Evolutionary conservation across 2,329 filamentous ascomycete species (phyloP), one percentile per base, ranked within the genome.

Genomic region (Aspergillus sp.): DNA sequence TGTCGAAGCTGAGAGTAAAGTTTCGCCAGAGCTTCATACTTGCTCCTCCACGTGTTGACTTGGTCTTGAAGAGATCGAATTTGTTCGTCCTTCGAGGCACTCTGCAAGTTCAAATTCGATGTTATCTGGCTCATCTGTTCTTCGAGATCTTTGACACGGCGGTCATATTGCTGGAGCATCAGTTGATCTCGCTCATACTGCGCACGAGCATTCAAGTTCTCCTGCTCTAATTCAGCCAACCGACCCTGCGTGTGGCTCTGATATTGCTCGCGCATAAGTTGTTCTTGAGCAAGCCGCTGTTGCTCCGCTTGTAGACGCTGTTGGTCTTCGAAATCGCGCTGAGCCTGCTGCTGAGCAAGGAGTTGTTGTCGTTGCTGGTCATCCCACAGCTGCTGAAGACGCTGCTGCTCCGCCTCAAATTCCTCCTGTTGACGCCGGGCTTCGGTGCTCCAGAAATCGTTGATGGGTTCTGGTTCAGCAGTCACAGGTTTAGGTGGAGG

Each of bases 161-260:
- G 88, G 65, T 99, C 95, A 71, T 97, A 99, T 72, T 98, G 93
- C 75, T 97, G 91, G 44, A 99, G 82, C 89, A 98, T 91, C 42
- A 99, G 81, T 77, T 98, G 95, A 72, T 99, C 93, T n/a, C 89
- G 89, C 75, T 98, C 93, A 71, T 97, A 98, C 75, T 98, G 95
- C 8, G 93, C 91, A 42, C 95, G 86, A 4, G 95, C 95, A 68
- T 95, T 93, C 24, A 99, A 80, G 66, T 99, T 98, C 77, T 98
- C 93, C 57, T 89, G 90, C 77, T 99, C 93, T 50, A 99, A 81
- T 77, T 99, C 95, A 1, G 93, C 95, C 68, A 99, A 82, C n/a
- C 92, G 89, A 40, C 95, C 95, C 72, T 98, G 93, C 0, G 93
- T 98, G 71, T 98, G 93, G 77, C 93, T 91, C 68, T 93, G 88